Conservation (phyloP, 176 grass and related monocot species). For the Bolboschoenus planiculmis region DNA sequence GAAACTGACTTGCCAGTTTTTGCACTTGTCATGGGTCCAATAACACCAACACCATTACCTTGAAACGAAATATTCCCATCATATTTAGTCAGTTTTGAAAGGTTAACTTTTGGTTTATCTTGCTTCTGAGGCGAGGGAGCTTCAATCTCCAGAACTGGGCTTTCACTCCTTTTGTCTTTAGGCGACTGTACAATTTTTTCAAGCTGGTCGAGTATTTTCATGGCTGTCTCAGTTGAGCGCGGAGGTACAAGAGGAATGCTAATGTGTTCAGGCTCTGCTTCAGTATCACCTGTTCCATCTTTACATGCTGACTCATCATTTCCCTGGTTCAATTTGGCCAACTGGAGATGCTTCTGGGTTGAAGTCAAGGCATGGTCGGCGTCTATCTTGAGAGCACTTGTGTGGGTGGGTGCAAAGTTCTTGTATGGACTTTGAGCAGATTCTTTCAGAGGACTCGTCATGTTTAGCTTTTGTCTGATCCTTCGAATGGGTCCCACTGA, state of each 20-base stretch:
- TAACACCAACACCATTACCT: not conserved
- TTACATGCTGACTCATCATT: conserved; percentile 25
- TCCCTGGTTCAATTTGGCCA: conserved; percentile 28
- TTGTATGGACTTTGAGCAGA: conserved; percentile 17
- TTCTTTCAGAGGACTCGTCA: conserved; percentile 44
- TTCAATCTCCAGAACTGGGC: conserved; percentile 18
- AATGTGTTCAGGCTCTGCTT: conserved; percentile 35
- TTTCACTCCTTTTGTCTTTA: conserved; percentile 34
- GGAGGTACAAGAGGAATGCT: conserved; percentile 26
- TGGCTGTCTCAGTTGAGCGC: conserved; percentile 64
- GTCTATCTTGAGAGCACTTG: conserved; percentile 26
- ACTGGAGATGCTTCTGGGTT: conserved; percentile 27
- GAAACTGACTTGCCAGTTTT: not conserved
- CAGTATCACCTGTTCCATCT: conserved; percentile 16
- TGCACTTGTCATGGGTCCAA: not conserved
- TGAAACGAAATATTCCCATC: not conserved
- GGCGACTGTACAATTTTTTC: conserved; percentile 63
- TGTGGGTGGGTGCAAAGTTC: conserved; percentile 36
- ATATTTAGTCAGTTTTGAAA: conserved; percentile 3
- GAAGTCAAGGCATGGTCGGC: conserved; percentile 26
- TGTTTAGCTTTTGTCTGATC: conserved; percentile 72
- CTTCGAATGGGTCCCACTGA: conserved; percentile 73
- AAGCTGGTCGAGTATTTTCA: conserved; percentile 73
- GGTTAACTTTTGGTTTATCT: conserved; percentile 9
- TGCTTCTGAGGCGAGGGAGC: conserved; percentile 8